Base-by-base conservation (phyloP, 2,329 filamentous ascomycete species). In the Monosporascus sp. region DNA sequence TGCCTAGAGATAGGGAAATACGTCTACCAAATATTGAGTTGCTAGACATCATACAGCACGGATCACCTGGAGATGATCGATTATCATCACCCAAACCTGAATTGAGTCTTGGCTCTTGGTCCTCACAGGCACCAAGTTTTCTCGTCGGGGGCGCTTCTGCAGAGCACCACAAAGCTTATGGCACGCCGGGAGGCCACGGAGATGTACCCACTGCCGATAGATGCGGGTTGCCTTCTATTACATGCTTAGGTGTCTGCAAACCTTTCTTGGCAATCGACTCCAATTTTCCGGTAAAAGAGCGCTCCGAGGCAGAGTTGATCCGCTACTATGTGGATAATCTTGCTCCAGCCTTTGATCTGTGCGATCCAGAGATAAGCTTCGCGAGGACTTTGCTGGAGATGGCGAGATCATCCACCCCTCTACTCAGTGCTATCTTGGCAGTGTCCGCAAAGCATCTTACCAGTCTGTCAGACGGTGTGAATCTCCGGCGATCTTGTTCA, bases 281-380 rank as follows among this genome's bases (percentile, higher is more conserved):
- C 20, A 45, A 16, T 5, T 44, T 47, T 37, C 41, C 36, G 31
- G 24, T 40, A 44, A 27, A 43, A 34, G 47, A 37, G 27, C 36
- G 34, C 27, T 8, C 27, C 16, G 44, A 48, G 19, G 49, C 49
- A 40, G 36, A 34, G 20, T 34, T 54, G 11, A n/a, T 54, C 22
- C 52, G 52, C 8, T 45, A 52, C 31, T 54, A 48, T 26, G 49
- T 49, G n/a, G 52, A 52, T 19, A 46, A 7, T 49, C 49, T 51
- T 11, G 49, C 52, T 19, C 52, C 49, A 11, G 26, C 44, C n/a
- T 48, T 54, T 31, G 52, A 54, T 34, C 24, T 36, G 26, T 34
- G 49, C n/a, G 49, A 50, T 43, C 14, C 22, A 19, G 7, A 44
- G 24, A 43, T 36, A 16, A 40, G 20, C 17, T 54, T 54, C n/a